Percentiles rank a stretch among this genome's conserved stretches.
Evolutionary conservation across 345 rosid genomes (phyloP).

Genomic region (Sapria himalayana): DNA sequence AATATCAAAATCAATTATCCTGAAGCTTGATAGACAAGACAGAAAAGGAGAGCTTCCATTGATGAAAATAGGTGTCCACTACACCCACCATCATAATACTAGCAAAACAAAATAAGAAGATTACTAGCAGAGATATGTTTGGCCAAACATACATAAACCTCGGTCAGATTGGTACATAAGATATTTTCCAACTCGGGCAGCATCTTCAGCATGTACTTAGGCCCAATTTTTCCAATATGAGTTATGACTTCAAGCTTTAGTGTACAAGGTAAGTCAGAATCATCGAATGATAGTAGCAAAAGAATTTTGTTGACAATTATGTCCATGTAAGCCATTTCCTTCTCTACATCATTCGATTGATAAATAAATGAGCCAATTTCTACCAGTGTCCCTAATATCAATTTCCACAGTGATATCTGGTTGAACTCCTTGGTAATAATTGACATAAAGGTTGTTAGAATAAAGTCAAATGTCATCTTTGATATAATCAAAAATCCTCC

Average conservation of each 20-base stretch:
- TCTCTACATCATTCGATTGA: constrained; percentile 28
- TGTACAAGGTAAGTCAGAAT: constrained; percentile 25
- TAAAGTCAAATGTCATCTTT: constrained; percentile 35
- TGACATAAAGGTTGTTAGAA: constrained; percentile 34
- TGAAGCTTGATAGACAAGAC: too few species aligned
- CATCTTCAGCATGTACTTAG: constrained; percentile 33
- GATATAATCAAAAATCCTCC: constrained; percentile 30
- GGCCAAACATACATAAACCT: constrained; percentile 38
- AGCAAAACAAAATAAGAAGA: neutral
- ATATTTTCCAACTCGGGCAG: constrained; percentile 43
- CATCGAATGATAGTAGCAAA: constrained; percentile 24
- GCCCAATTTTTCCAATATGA: constrained; percentile 35
- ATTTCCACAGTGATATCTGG: constrained; percentile 33
- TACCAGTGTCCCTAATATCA: constrained; percentile 48
- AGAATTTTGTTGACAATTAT: constrained; percentile 38
- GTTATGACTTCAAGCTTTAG: constrained; percentile 45
- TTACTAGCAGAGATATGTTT: constrained; percentile 2
- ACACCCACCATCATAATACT: neutral
- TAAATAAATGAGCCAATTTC: constrained; percentile 47
- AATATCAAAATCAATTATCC: neutral
- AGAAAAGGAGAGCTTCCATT: neutral
- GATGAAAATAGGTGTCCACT: neutral
- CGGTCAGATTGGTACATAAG: constrained; percentile 27
- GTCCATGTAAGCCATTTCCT: constrained; percentile 28
- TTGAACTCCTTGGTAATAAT: constrained; percentile 23